These are phyloP conservation scores for Metarhizium brunneum DNA, from an alignment of 2,329 filamentous ascomycete genomes.

Conservation along the genomic window DNA sequence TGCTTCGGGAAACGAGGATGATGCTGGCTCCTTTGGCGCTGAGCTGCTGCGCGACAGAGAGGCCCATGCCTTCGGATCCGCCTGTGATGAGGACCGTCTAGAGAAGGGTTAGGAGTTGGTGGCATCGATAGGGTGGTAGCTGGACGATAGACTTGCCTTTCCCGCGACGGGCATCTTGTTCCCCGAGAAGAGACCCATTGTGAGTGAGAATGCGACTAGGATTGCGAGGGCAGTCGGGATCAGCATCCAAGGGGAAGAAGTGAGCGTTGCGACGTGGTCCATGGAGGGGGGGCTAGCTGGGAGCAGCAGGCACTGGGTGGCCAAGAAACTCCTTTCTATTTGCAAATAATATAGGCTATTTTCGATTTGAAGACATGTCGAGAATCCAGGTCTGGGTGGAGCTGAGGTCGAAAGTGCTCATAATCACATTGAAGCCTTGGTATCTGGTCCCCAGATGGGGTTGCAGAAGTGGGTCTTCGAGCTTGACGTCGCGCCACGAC, in stretches of 20 bases:
- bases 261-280: neutral
- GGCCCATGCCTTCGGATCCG: constrained; percentile 87
- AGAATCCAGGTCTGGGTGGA: too few species aligned
- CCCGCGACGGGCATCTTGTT: constrained; percentile 79
- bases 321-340: neutral
- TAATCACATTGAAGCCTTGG: too few species aligned
- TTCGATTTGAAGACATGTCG: too few species aligned
- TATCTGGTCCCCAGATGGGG: too few species aligned
- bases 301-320: neutral
- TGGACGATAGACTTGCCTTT: constrained; percentile 46
- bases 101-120: constrained; percentile 2
- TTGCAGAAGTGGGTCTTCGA: too few species aligned
- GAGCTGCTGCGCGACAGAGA: constrained; percentile 63
- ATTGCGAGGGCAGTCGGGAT: constrained; percentile 23
- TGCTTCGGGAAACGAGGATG: constrained; percentile 73
- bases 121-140: neutral
- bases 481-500: too few species aligned
- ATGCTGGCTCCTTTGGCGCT: constrained; percentile 78
- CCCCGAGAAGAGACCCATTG: constrained; percentile 59
- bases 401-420: too few species aligned
- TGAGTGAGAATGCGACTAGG: constrained; percentile 19
- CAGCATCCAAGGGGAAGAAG: constrained; percentile 13
- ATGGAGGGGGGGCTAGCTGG: neutral
- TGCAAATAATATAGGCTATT: too few species aligned
- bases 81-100: constrained; percentile 87